These are phyloP conservation scores for Dipodascus geniculatus DNA, from an alignment of 805 yeast species.

Conservation along the genomic window DNA sequence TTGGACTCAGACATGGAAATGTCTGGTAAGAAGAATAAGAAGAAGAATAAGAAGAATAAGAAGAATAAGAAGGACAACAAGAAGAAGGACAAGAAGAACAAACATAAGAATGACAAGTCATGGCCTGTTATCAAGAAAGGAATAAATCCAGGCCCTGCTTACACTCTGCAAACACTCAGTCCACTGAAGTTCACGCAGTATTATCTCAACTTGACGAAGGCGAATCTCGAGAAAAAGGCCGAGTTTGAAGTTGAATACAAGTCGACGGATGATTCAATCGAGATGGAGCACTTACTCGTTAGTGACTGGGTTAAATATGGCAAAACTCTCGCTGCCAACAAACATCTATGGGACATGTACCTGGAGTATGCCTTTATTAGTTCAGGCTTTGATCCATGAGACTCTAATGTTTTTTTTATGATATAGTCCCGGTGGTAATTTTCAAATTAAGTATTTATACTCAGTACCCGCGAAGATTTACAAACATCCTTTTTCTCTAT, in stretches of 20 bases:
- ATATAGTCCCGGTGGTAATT: too few relatives aligned
- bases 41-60: slow-evolving; percentile 15
- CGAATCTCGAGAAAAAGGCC: slow-evolving; percentile 30
- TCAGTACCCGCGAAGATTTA: too few relatives aligned
- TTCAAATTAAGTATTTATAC: too few relatives aligned
- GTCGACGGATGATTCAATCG: slow-evolving; percentile 48
- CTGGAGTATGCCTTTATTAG: slow-evolving; percentile 50
- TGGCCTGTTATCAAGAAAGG: slow-evolving; percentile 39
- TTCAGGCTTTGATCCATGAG: slow-evolving; percentile 41
- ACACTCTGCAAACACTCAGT: slow-evolving; percentile 54
- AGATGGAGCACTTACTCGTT: slow-evolving; percentile 44
- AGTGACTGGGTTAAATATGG: slow-evolving; percentile 49
- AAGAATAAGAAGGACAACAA: neutral
- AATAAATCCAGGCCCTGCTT: slow-evolving; percentile 63
- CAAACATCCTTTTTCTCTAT: too few relatives aligned
- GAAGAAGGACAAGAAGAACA: neutral
- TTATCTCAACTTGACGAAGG: slow-evolving; percentile 45
- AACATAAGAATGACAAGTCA: slow-evolving; percentile 40
- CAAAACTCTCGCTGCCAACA: slow-evolving; percentile 2
- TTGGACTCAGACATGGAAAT: neutral
- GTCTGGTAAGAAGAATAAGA: slow-evolving; percentile 2
- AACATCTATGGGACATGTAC: slow-evolving; percentile 31
- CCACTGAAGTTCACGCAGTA: slow-evolving; percentile 67
- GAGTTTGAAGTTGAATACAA: slow-evolving; percentile 53
- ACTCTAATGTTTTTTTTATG: slow-evolving; percentile 23